These are phyloP conservation scores for Stevia rebaudiana DNA, from an alignment of 140 eudicot genomes.

Conservation along the genomic window DNA sequence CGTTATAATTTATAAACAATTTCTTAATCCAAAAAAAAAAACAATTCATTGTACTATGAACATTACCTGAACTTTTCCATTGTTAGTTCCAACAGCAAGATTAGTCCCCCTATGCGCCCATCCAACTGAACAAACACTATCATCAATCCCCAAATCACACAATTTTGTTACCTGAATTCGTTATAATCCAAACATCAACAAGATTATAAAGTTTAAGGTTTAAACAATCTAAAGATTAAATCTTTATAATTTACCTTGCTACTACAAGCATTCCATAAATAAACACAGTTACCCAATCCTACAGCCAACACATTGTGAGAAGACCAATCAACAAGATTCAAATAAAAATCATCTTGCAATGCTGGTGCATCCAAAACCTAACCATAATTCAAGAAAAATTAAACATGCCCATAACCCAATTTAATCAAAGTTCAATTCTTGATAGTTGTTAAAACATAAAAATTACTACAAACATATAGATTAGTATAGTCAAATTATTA, in stretches of 20 bases:
- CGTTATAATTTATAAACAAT: no score
- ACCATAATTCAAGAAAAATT: no score
- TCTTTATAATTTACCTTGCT: slow-evolving; percentile 74
- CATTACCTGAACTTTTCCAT: slow-evolving; percentile 90
- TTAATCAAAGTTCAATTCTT: no score
- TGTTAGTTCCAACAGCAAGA: slow-evolving; percentile 85
- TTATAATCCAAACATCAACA: slow-evolving; percentile 9
- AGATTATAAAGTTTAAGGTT: neutral
- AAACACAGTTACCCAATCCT: slow-evolving; percentile 81
- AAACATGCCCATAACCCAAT: no score
- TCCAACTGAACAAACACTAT: slow-evolving; percentile 90
- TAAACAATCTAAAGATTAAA: no score
- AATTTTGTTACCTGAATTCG: slow-evolving; percentile 67
- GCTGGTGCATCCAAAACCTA: slow-evolving; percentile 97
- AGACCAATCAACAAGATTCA: slow-evolving; percentile 94
- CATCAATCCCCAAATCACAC: slow-evolving; percentile 87
- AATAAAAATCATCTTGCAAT: slow-evolving; percentile 85
- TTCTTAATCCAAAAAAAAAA: no score
- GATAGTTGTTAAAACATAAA: neutral
- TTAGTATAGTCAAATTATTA: no score
- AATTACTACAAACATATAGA: no score
- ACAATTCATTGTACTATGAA: no score
- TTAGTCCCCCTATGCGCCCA: slow-evolving; percentile 91
- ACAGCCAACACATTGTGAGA: slow-evolving; percentile 79
- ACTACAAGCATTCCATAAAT: slow-evolving; percentile 84